Percentiles rank a stretch among this genome's conserved stretches.
Conservation (phyloP, 2,329 filamentous ascomycete genomes). For the Colletotrichum ledebouriae region DNA sequence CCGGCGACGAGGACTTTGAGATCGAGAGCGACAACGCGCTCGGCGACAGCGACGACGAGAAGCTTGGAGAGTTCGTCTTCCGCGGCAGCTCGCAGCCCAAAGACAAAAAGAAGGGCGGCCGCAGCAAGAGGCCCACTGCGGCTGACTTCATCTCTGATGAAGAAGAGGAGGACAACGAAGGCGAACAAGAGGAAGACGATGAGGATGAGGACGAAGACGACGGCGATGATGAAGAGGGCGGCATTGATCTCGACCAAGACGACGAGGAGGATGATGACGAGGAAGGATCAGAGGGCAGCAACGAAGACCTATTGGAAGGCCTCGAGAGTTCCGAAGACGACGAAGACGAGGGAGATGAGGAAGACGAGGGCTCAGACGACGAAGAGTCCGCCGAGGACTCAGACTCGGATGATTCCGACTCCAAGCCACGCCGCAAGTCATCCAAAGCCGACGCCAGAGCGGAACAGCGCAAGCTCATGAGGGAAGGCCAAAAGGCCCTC, state of each 20-base stretch:
- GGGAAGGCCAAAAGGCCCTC: constrained; percentile 75
- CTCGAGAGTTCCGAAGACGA: constrained; percentile 46
- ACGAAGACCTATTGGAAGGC: constrained; percentile 46
- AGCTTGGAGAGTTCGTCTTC: constrained; percentile 80
- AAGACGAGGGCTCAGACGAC: constrained; percentile 51
- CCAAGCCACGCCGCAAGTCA: constrained; percentile 29
- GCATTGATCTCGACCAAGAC: constrained; percentile 50
- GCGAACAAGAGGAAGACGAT: constrained; percentile 54
- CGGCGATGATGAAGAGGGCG: constrained; percentile 56
- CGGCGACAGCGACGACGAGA: constrained; percentile 86
- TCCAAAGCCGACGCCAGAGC: constrained; percentile 56
- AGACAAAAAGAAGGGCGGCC: constrained; percentile 46
- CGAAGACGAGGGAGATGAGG: constrained; percentile 51
- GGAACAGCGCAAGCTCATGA: constrained; percentile 77
- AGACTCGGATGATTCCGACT: constrained; percentile 41
- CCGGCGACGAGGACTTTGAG: constrained; percentile 68
- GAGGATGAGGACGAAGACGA: constrained; percentile 55
- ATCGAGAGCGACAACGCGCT: constrained; percentile 79
- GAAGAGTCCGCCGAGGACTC: constrained; percentile 50
- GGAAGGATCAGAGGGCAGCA: constrained; percentile 48
- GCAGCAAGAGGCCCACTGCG: constrained; percentile 60
- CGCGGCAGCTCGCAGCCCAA: constrained; percentile 69
- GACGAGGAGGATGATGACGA: constrained; percentile 53
- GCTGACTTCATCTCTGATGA: constrained; percentile 70
- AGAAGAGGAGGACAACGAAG: constrained; percentile 50